phyloP scores from a whole-genome alignment of 148 eudicot species.

The Cornus suecica region DNA sequence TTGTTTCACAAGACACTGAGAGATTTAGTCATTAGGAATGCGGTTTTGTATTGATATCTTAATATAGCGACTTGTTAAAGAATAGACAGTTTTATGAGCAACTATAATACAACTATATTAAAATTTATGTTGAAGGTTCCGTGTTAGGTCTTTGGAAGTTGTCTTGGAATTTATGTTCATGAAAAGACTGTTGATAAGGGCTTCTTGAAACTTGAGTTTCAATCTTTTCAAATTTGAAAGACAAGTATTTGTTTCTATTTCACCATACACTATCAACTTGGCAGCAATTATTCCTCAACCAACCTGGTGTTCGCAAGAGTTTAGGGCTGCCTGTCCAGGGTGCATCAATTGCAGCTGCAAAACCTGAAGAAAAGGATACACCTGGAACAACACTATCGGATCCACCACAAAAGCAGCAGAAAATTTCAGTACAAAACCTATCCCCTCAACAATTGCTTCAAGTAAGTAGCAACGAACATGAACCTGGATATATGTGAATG shows the following conservation, averaged over 20 bases:
- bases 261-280: slow-evolving; percentile 5
- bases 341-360: slow-evolving; percentile 21
- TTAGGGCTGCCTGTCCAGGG: slow-evolving; percentile 54
- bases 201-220: neutral
- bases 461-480: slow-evolving; percentile 49
- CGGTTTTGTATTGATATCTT: no score
- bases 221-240: no score
- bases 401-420: slow-evolving; percentile 28
- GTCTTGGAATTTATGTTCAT: neutral
- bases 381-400: slow-evolving; percentile 18
- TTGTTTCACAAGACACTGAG: no score
- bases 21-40: no score
- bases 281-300: slow-evolving; percentile 65
- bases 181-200: neutral
- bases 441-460: slow-evolving; percentile 54
- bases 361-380: slow-evolving; percentile 22
- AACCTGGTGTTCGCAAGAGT: slow-evolving; percentile 52
- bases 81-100: no score
- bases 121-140: no score
- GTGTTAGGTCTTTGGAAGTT: neutral
- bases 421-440: slow-evolving; percentile 35
- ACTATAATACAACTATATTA: no score
- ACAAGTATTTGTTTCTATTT: neutral
- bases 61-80: no score
- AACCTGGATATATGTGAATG: slow-evolving; percentile 8